These are phyloP conservation scores for Wickerhamomyces kurtzmanii DNA, from an alignment of 805 yeast genomes.

Conservation along the genomic window DNA sequence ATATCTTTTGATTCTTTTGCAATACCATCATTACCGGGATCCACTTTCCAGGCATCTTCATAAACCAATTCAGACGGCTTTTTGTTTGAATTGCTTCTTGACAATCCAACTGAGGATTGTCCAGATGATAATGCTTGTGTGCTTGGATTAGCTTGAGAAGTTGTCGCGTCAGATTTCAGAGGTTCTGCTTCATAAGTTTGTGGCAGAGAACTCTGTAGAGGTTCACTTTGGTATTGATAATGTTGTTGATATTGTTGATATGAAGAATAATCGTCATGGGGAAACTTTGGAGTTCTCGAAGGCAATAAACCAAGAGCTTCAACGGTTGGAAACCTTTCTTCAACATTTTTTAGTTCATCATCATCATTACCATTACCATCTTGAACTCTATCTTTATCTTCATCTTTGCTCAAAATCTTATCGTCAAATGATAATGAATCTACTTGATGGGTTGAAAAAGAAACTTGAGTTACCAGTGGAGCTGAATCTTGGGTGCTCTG, in stretches of 20 bases:
- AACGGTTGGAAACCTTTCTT: constrained; percentile 42
- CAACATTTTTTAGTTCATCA: constrained; percentile 32
- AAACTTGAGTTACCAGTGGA: not conserved
- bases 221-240: too few relatives aligned
- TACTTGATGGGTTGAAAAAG: constrained; percentile 1
- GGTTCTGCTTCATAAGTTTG: not conserved
- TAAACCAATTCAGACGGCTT: too few relatives aligned
- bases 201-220: not conserved
- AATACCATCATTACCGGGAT: not conserved
- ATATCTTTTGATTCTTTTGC: not conserved
- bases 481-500: constrained; percentile 1
- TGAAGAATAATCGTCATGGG: constrained; percentile 4
- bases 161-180: not conserved
- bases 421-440: constrained; percentile 2
- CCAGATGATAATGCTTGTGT: too few relatives aligned
- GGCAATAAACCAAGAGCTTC: constrained; percentile 18
- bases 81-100: constrained; percentile 1
- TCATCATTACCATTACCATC: constrained; percentile 9
- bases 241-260: too few relatives aligned
- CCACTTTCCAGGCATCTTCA: not conserved
- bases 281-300: constrained; percentile 7
- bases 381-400: not conserved
- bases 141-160: too few relatives aligned
- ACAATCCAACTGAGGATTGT: too few relatives aligned
- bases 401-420: constrained; percentile 2